Conservation (phyloP, 495 filamentous ascomycete species). For the Aspergillus cavernicola region DNA sequence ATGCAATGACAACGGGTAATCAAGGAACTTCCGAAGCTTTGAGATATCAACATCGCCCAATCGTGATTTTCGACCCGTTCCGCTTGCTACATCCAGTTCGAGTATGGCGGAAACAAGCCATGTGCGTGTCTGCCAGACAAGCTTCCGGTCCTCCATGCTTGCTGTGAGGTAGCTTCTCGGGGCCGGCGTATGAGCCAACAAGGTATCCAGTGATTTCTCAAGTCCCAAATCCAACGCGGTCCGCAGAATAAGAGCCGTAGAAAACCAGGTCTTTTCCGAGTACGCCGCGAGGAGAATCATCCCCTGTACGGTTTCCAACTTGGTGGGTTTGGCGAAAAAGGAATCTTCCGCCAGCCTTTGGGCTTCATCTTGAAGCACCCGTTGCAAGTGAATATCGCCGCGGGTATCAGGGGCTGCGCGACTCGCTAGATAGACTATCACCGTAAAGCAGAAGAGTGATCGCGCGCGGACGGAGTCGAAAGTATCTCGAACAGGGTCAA, state of each 20-base stretch:
- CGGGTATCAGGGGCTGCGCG: conserved; percentile 37
- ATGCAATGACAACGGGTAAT: conserved; percentile 41
- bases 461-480: conserved; percentile 43
- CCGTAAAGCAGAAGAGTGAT: conserved; percentile 42
- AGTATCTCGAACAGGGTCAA: conserved; percentile 43
- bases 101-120: conserved; percentile 43
- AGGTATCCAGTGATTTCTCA: conserved; percentile 39
- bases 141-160: conserved; percentile 36
- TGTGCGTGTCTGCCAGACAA: conserved; percentile 41
- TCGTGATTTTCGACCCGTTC: conserved; percentile 41
- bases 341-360: conserved; percentile 42
- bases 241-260: conserved; percentile 40
- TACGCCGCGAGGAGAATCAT: conserved; percentile 44
- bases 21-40: conserved; percentile 38
- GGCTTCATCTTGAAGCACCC: conserved; percentile 43
- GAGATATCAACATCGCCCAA: conserved; percentile 38
- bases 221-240: conserved; percentile 41
- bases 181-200: conserved; percentile 32
- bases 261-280: conserved; percentile 46
- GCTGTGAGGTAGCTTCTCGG: conserved; percentile 40
- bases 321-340: conserved; percentile 42
- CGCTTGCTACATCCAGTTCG: conserved; percentile 41
- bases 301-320: conserved; percentile 41
- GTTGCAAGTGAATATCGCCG: conserved; percentile 37
- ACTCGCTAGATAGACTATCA: conserved; percentile 42